A percentile compares a stretch with the other conserved stretches of the same genome.
phyloP scores from a whole-genome alignment of 2,329 filamentous ascomycete species.

The Amauroascus verrucosus region DNA sequence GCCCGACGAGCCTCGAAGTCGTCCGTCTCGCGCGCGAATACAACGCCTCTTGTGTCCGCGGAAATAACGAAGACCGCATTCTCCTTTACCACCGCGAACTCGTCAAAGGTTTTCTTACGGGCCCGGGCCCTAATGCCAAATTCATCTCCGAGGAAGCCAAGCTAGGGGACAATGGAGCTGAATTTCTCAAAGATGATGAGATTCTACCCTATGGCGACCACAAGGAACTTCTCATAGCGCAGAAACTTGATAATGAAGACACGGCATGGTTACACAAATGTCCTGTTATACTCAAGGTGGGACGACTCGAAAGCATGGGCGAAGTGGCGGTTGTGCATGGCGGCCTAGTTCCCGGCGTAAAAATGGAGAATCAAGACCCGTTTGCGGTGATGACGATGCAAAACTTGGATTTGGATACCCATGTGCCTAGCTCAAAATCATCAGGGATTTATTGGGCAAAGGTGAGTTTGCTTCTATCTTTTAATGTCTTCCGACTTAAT shows the following conservation, averaged over 20 bases:
- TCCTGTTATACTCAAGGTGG: constrained; percentile 68
- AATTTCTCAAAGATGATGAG: background rate
- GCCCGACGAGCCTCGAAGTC: constrained; percentile 70
- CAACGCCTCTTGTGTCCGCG: constrained; percentile 70
- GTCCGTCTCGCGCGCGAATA: constrained; percentile 63
- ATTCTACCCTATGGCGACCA: constrained; percentile 8
- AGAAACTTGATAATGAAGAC: constrained; percentile 50
- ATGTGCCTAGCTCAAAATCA: constrained; percentile 44
- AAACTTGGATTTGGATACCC: constrained; percentile 55
- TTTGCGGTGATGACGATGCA: constrained; percentile 89
- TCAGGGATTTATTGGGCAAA: constrained; percentile 58
- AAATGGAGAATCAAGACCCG: constrained; percentile 61
- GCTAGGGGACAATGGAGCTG: background rate
- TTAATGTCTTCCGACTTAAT: constrained; percentile 9
- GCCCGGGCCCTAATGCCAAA: background rate
- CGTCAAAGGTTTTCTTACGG: constrained; percentile 1
- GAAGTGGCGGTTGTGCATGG: constrained; percentile 71
- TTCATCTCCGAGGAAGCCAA: background rate
- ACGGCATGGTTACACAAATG: constrained; percentile 58
- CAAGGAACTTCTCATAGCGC: constrained; percentile 45
- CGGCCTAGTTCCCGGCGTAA: constrained; percentile 67
- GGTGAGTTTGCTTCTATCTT: constrained; percentile 25
- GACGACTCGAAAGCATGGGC: constrained; percentile 50
- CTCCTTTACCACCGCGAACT: constrained; percentile 53
- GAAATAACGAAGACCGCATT: constrained; percentile 84